These are phyloP conservation scores for Penicillium daleae DNA, from an alignment of 495 filamentous ascomycete species.

Conservation along the genomic window DNA sequence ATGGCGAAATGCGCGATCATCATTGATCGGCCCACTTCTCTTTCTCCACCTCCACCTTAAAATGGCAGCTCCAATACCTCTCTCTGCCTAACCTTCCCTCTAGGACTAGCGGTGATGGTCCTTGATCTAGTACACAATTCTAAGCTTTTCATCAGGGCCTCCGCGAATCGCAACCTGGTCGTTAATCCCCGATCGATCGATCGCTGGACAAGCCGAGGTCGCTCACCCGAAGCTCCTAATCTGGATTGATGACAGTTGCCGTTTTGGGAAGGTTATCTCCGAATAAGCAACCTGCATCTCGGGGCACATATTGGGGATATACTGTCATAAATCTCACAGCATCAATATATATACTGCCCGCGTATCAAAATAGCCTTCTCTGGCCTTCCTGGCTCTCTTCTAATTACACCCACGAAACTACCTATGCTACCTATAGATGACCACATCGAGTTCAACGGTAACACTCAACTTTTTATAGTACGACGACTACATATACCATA, in stretches of 20 bases:
- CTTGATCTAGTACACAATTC: neutral
- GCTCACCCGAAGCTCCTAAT: neutral
- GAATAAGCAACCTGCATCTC: no score
- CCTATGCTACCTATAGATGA: no score
- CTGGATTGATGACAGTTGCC: neutral
- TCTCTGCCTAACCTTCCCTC: neutral
- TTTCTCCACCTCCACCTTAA: slow-evolving; percentile 10
- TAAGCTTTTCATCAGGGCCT: neutral
- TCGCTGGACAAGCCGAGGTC: neutral
- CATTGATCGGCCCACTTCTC: slow-evolving; percentile 18
- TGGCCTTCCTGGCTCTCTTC: no score
- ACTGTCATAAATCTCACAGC: neutral
- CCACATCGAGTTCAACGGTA: no score
- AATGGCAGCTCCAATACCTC: no score
- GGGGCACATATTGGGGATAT: neutral
- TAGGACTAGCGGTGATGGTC: neutral
- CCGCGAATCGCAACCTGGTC: neutral
- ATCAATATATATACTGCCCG: no score
- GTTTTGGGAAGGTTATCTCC: neutral
- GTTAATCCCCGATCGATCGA: slow-evolving; percentile 8
- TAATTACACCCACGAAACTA: no score
- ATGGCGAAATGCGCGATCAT: slow-evolving; percentile 14
- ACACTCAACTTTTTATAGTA: no score
- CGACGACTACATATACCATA: no score
- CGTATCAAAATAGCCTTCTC: no score